phyloP scores from a whole-genome alignment of 164 flowering plant genomes.

The Stephania yunnanensis region DNA sequence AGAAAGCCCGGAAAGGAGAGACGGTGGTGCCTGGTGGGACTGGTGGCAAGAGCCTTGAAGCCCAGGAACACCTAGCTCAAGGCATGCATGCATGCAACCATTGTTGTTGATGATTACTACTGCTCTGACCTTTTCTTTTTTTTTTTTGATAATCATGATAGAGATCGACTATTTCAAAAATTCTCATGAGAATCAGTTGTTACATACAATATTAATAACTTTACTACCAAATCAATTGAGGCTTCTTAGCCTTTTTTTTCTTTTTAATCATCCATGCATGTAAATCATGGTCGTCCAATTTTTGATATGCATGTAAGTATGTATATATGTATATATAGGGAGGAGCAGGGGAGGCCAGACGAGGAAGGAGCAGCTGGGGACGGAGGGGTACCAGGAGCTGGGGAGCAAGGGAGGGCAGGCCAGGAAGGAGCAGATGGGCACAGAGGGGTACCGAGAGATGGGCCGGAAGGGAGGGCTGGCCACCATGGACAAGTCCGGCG shows the following conservation, averaged over 20 bases:
- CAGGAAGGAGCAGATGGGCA: constrained; percentile 9
- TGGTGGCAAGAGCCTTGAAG: constrained; percentile 76
- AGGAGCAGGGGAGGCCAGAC: constrained; percentile 41
- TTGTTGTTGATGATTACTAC: too few species aligned
- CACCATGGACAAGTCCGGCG: constrained; percentile 57
- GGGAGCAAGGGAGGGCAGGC: constrained; percentile 58
- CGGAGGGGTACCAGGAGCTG: constrained; percentile 48
- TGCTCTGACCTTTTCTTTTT: too few species aligned
- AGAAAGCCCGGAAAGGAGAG: constrained; percentile 63
- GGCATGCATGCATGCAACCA: constrained; percentile 25
- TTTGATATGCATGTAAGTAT: background rate
- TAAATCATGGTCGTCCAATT: too few species aligned
- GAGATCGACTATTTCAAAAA: too few species aligned
- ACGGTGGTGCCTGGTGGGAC: constrained; percentile 74
- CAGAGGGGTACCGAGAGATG: constrained; percentile 50
- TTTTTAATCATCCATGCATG: too few species aligned
- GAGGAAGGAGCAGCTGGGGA: constrained; percentile 39
- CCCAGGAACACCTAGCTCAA: constrained; percentile 76
- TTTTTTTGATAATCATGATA: too few species aligned
- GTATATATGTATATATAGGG: background rate
- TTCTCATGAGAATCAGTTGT: too few species aligned
- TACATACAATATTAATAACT: too few species aligned
- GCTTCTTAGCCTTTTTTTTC: background rate
- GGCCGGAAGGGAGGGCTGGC: constrained; percentile 68
- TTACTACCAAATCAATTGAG: too few species aligned